Conservation (phyloP, 2,329 filamentous ascomycete genomes). For the Emergomyces pasteurianus region DNA sequence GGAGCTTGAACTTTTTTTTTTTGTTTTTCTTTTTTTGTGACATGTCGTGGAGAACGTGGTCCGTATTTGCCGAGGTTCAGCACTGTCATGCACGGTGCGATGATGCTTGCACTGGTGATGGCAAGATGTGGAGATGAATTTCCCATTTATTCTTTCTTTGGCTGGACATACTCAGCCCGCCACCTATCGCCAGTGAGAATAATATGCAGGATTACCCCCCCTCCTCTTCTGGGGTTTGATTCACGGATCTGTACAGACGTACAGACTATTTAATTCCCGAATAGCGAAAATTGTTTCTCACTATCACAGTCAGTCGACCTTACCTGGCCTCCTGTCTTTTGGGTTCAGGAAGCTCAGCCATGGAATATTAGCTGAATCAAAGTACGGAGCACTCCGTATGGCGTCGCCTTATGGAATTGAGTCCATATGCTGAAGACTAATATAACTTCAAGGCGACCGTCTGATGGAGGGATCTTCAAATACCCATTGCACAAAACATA, state of each 20-base stretch:
- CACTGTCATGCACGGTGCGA: no score
- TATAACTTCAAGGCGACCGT: no score
- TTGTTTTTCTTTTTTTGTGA: no score
- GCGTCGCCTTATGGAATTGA: no score
- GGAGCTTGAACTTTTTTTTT: no score
- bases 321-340: not conserved
- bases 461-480: no score
- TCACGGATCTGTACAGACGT: not conserved
- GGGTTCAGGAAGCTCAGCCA: not conserved
- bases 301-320: not conserved
- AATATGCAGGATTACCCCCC: not conserved
- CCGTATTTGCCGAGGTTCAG: not conserved
- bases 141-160: not conserved
- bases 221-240: not conserved
- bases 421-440: no score
- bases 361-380: not conserved
- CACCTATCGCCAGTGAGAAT: not conserved
- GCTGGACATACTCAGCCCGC: not conserved
- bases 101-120: no score
- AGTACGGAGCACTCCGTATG: no score
- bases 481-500: no score
- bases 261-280: not conserved
- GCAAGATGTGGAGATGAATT: no score
- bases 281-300: not conserved
- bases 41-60: no score